Evolutionary conservation across 306 rosid genomes (phyloP).

Genomic region (Vigna trinervia): DNA sequence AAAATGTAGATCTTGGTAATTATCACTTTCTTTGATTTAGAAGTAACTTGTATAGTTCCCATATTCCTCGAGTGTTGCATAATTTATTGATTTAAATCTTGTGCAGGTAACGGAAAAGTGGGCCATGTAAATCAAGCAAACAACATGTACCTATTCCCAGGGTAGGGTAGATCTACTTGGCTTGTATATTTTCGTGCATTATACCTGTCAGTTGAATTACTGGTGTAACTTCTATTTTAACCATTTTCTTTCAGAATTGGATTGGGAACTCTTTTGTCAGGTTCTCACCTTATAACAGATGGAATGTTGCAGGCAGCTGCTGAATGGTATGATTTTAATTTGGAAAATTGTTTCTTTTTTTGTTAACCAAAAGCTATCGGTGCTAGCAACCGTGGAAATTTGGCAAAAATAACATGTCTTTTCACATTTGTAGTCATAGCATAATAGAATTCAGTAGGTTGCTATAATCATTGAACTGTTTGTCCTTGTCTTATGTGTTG

Average conservation of each 20-base stretch:
- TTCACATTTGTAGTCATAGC: slow-evolving; percentile 3
- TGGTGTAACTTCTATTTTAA: slow-evolving; percentile 37
- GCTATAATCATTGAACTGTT: slow-evolving; percentile 1
- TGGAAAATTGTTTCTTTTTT: slow-evolving; percentile 3
- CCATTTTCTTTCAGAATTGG: slow-evolving; percentile 78
- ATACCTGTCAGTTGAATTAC: slow-evolving; percentile 17
- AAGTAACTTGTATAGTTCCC: slow-evolving; percentile 26
- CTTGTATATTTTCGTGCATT: slow-evolving; percentile 14
- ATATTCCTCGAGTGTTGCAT: slow-evolving; percentile 33
- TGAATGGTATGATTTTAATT: slow-evolving; percentile 73
- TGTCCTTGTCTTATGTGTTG: slow-evolving; percentile 23
- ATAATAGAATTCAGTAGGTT: slow-evolving; percentile 32
- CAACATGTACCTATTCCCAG: slow-evolving; percentile 98
- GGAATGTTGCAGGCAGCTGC: slow-evolving; percentile 99
- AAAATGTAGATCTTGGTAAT: slow-evolving; percentile 85
- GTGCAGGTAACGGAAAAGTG: slow-evolving; percentile 80
- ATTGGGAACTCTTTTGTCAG: slow-evolving; percentile 89
- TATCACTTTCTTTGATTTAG: slow-evolving; percentile 41
- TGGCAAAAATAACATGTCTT: slow-evolving; percentile 2
- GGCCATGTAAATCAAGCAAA: slow-evolving; percentile 99
- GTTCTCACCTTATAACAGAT: slow-evolving; percentile 87
- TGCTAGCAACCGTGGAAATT: slow-evolving; percentile 10
- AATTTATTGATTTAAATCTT: slow-evolving; percentile 38
- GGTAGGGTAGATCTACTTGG: slow-evolving; percentile 59
- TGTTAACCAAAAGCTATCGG: slow-evolving; percentile 26